Base-by-base conservation (phyloP, 1,284 basidiomycete genomes). In the Pholiota adiposa region DNA sequence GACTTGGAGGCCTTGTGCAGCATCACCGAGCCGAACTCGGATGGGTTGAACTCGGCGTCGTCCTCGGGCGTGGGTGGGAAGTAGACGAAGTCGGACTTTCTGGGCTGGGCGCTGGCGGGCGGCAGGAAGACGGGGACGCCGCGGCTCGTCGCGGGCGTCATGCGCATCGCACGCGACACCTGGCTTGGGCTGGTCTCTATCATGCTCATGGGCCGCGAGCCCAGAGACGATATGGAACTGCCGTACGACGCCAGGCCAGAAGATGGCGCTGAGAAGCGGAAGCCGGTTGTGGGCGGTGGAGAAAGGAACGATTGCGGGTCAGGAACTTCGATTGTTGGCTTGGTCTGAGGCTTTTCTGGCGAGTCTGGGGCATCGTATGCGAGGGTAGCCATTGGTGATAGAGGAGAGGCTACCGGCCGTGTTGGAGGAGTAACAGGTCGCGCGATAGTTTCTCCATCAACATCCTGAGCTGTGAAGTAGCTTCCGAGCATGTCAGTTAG, bases 61-160 rank as follows among this genome's bases (percentile, higher is more conserved):
- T 58, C 63, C 33, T 68, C 69, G 12, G 76, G 73, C 7, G 74
- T 76, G 9, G 72, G 72, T 9, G 76, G 73, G 65, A 74, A 74
- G 62, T 72, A 66, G 23, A 68, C 67, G 43, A 70, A 70, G 55
- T 73, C 70, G 4, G 70, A 67, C 46, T 71, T 70, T 29, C 65
- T 51, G 4, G 66, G 62, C 2, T 59, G 59, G 16, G 48, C 33
- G 50, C 59, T 58, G n/a, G 59, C 63, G 16, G 70, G 65, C 8
- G 75, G 70, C 0, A 78, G 34, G 61, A 75, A 74, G 31, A 78
- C 60, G n/a, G 74, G 71, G 11, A 74, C 68, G 21, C 72, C 75
- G 33, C 75, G 72, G 38, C 72, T 69, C 3, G 73, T 75, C 4
- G 71, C 64, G 4, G 74, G 71, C 4, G 72, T 73, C 54, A 78